Evolutionary conservation across 2,329 filamentous ascomycete genomes (phyloP).

Genomic region (Aspergillus nomiae): DNA sequence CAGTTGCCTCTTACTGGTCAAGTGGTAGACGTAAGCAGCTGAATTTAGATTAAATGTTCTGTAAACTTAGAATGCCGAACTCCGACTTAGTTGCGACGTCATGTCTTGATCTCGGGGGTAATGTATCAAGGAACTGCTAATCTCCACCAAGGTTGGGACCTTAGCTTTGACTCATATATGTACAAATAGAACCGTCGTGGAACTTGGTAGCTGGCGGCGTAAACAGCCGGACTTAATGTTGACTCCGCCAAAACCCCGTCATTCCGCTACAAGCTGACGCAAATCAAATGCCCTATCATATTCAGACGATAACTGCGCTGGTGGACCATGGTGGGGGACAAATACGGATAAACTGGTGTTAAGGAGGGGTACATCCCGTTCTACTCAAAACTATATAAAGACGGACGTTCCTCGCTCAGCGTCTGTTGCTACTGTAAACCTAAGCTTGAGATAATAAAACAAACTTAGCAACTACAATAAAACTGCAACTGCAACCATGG

Average conservation of each 20-base stretch:
- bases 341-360: constrained; percentile 1
- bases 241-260: neutral
- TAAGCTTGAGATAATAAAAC: neutral
- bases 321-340: constrained; percentile 12
- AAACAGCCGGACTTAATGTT: neutral
- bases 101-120: neutral
- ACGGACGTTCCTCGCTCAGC: neutral
- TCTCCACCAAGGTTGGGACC: neutral
- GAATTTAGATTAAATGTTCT: neutral
- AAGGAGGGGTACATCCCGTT: constrained; percentile 2
- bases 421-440: neutral
- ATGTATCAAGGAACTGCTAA: neutral
- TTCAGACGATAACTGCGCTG: constrained; percentile 3
- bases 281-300: constrained; percentile 11
- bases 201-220: neutral
- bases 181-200: neutral
- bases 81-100: neutral
- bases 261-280: constrained; percentile 5
- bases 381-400: constrained; percentile 1
- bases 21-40: neutral
- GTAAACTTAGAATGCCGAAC: neutral
- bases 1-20: neutral
- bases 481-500: constrained; percentile 27
- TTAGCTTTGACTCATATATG: neutral
- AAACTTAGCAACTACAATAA: neutral